Base-by-base conservation (phyloP, 257 asterid species). In the Eucommia ulmoides region DNA sequence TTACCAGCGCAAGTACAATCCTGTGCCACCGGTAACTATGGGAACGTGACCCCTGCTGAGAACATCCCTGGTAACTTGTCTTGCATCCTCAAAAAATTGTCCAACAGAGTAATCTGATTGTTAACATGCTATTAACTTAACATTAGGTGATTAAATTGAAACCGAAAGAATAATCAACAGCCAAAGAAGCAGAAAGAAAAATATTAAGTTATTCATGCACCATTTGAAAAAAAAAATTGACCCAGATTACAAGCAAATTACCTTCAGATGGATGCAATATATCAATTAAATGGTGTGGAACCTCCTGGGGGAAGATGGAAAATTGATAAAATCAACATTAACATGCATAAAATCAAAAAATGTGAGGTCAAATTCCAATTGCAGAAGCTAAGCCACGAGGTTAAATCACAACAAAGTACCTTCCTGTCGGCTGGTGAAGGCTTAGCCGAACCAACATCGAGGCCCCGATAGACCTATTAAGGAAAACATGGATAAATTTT, bases 1-100 rank as follows among this genome's bases (percentile, higher is more conserved):
- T n/a, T 85, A 89, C 98, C 96, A 89, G 24, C 98, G 85, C 61
- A 89, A 72, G 76, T 89, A 89, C 73, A 89, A 55, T 61, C 98
- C 98, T 38, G 94, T 89, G 44, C 98, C 98, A 19, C 98, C 98
- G 12, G 92, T 75, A 55, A 89, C 79, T 48, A 89, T 70, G 19
- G 98, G 98, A 62, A 83, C 91, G 45, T 68, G 84, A 22, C 83
- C 92, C 62, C 75, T 74, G 44, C 75, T 52, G 53, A 83, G 88
- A 41, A 80, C 61, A 55, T 83, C 93, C 58, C 57, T 81, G 5
- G 95, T 81, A 64, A 63, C 74, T 65, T 72, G 63, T 71, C 98
- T 86, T 54, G 92, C 96, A 61, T 89, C 96, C 74, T 65, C 78
- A 51, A 69, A 89, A 72, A 89, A 89, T 53, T 68, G 61, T 48